Percentiles rank a stretch among this genome's conserved stretches.
phyloP scores from a whole-genome alignment of 2,329 filamentous ascomycete genomes.

The Cladosporium halotolerans region DNA sequence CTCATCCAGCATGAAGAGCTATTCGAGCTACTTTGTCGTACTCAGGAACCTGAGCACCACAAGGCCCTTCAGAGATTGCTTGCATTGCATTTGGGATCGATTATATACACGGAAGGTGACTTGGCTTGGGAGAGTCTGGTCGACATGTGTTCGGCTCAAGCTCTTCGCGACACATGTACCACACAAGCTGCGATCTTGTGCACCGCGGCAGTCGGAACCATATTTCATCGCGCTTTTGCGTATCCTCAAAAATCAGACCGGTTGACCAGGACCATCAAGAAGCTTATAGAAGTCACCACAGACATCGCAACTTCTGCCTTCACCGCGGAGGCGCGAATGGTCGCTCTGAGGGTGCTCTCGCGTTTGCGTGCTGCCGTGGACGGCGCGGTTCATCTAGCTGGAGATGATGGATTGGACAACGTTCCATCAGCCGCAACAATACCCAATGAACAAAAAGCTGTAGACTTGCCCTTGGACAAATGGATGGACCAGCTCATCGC shows the following conservation, averaged over 20 bases:
- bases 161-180: background rate
- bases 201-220: slow-evolving; percentile 1
- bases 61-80: background rate
- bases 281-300: slow-evolving; percentile 4
- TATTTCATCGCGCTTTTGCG: slow-evolving; percentile 6
- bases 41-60: slow-evolving; percentile 1
- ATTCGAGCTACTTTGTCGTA: background rate
- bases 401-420: slow-evolving; percentile 2
- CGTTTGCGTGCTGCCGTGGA: slow-evolving; percentile 18
- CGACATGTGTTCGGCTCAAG: slow-evolving; percentile 7
- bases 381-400: slow-evolving; percentile 15
- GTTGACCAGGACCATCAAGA: slow-evolving; percentile 6
- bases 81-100: slow-evolving; percentile 2
- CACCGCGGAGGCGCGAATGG: slow-evolving; percentile 5
- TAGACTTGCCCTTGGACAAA: slow-evolving; percentile 8
- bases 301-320: slow-evolving; percentile 6
- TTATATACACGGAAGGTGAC: slow-evolving; percentile 7
- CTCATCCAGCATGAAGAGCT: slow-evolving; percentile 6
- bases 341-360: slow-evolving; percentile 14
- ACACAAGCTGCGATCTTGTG: slow-evolving; percentile 3
- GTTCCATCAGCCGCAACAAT: background rate
- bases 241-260: slow-evolving; percentile 8
- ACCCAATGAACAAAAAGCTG: slow-evolving; percentile 6
- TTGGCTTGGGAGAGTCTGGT: slow-evolving; percentile 8
- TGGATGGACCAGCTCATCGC: slow-evolving; percentile 15